A percentile compares a stretch with the other conserved stretches of the same genome.
These are phyloP conservation scores for Sphagnum tenellum DNA, from an alignment of 225 moss, liverwort and hornwort genomes.

Conservation along the genomic window DNA sequence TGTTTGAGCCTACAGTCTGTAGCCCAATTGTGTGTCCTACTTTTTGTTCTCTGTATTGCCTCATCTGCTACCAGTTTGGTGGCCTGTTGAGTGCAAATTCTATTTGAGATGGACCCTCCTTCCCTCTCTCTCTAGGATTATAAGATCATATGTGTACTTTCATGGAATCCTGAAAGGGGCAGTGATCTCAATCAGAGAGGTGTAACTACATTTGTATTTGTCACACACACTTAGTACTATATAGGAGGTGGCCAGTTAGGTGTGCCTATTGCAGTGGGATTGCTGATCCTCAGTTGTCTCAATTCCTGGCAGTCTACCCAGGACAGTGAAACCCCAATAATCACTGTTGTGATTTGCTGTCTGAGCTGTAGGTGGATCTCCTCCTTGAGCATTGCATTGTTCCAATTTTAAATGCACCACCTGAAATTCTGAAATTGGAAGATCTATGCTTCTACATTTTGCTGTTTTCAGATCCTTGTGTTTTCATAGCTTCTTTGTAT, in stretches of 20 bases:
- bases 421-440: no score
- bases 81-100: conserved; percentile 22
- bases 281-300: background rate
- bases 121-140: conserved; percentile 11
- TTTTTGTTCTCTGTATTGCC: conserved; percentile 22
- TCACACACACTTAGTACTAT: conserved; percentile 16
- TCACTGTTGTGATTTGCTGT: no score
- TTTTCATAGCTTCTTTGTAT: no score
- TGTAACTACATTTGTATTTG: conserved; percentile 12
- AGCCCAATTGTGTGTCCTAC: conserved; percentile 33
- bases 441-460: no score
- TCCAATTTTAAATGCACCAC: no score
- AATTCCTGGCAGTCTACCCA: no score
- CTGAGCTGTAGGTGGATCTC: no score
- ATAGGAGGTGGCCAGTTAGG: conserved; percentile 17
- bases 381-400: no score
- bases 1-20: conserved; percentile 12
- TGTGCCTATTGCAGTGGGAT: conserved; percentile 12
- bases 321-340: no score
- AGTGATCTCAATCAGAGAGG: conserved; percentile 26
- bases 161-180: conserved; percentile 12
- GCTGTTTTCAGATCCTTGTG: no score
- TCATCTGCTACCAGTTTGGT: conserved; percentile 39
- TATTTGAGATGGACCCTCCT: conserved; percentile 20
- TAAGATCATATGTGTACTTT: background rate